Evolutionary conservation across 306 rosid genomes (phyloP), one percentile per base, ranked within the genome.

Genomic region (Lithocarpus polystachyus): DNA sequence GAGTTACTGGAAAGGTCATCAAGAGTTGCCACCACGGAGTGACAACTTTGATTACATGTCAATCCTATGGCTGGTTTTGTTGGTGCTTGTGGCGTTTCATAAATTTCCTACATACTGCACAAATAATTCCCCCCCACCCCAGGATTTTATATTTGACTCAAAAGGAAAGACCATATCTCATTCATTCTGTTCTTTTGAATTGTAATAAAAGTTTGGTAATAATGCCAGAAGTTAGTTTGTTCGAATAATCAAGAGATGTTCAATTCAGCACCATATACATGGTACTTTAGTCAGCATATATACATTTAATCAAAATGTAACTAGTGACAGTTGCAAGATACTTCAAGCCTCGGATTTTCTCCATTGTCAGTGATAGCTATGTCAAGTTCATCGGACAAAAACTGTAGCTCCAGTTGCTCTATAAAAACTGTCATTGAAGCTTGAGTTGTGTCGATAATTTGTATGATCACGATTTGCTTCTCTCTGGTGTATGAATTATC

Each of bases 301-400:
- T 33, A 5, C 40, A 33, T 78, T 57, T 18, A 40, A 77, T n/a
- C 19, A 56, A 8, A 67, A 67, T 48, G 68, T 9, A 53, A 15
- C 2, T 4, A 80, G 37, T 43, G 23, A 12, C 10, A 15, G 53
- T 24, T 10, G 67, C 23, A 73, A 24, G 54, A 56, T 85, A 85
- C 88, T 62, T 85, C 83, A 73, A 85, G 72, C 72, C 88, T 28
- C 3, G 83, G 85, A 81, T 31, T 81, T 74, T 85, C 83, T 74
- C 81, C 85, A 60, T 62, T 79, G 68, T 78, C 88, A 9, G 79
- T 54, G 83, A 85, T 78, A 72, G 81, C 81, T 2, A 85, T 22
- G 75, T 85, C 85, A 81, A 85, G 88, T 35, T 85, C 85, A 71
- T 71, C 83, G 18, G 83, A 74, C 72, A 81, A 71, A 79, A 71